These are phyloP conservation scores for Ascochyta viciae-villosae DNA, from an alignment of 2,329 filamentous ascomycete genomes.

Conservation along the genomic window DNA sequence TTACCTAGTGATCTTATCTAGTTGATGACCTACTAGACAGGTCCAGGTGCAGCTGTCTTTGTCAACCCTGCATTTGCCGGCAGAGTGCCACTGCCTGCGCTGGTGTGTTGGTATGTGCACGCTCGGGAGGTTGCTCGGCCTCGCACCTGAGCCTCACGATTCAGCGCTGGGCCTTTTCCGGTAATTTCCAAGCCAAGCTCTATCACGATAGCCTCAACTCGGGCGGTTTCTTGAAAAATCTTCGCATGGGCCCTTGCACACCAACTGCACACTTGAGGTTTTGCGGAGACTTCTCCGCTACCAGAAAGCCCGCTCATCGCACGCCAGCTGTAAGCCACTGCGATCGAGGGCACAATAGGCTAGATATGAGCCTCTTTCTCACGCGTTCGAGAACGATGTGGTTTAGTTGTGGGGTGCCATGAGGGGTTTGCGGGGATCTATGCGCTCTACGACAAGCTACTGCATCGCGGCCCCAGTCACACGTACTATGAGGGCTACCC, in stretches of 20 bases:
- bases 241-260: constrained; percentile 16
- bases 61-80: constrained; percentile 18
- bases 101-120: constrained; percentile 3
- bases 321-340: constrained; percentile 1
- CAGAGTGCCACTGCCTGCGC: constrained; percentile 1
- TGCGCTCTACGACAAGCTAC: constrained; percentile 21
- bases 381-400: constrained; percentile 24
- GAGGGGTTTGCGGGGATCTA: constrained; percentile 31
- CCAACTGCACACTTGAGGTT: constrained; percentile 1
- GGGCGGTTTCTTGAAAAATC: constrained; percentile 17
- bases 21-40: not conserved
- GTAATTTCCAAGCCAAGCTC: constrained; percentile 24
- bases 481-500: constrained; percentile 18
- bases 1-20: not conserved
- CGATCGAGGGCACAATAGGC: constrained; percentile 19
- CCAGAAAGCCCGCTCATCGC: constrained; percentile 10
- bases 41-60: constrained; percentile 13
- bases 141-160: constrained; percentile 15
- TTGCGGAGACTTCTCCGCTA: constrained; percentile 15
- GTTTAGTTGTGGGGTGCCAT: constrained; percentile 25
- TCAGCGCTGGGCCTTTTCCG: constrained; percentile 24
- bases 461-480: constrained; percentile 21
- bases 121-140: constrained; percentile 38
- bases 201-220: constrained; percentile 17
- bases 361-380: constrained; percentile 11